Base-by-base conservation (phyloP, 805 yeast genomes). In the Wickerhamiella sergipiensis region DNA sequence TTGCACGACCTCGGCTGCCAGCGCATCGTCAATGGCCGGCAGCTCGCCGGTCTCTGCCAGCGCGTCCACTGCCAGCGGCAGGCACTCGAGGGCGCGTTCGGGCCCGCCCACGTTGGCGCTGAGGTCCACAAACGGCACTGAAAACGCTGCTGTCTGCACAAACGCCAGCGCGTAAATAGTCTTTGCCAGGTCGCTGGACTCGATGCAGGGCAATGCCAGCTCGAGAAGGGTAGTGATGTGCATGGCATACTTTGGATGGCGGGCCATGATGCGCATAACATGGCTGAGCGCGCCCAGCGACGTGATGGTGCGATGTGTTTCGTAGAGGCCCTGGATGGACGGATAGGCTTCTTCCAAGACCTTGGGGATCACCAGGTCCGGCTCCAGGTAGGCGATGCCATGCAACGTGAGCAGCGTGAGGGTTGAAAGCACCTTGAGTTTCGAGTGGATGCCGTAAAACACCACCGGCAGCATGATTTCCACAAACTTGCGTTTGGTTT, bases 121-220 rank as follows among this genome's bases (percentile, higher is more conserved):
- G 8, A 85, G 60, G 58, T 83, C 86, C 26, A 71, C 69, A 54
- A 88, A 72, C 1, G 96, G 96, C 2, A 84, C 76, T 51, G 80
- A 82, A 6, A 83, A 71, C 0, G 87, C 81, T 22, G 82, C 76
- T 0, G 85, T 72, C 10, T 85, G 82, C 50, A 92, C 74, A 18
- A 84, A 74, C 52, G 80, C 76, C 42, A 89, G 67, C 0, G 95
- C 76, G 48, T 78, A 74, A 15, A 80, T 71, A 0, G 95, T 81
- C 61, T 89, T 78, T 13, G 71, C 73, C 47, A 87, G 72, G 64
- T 92, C 98, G 62, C 89, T 92, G 0, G 89, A 77, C 62, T 92
- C 97, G 26, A 92, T 79, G 29, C 92, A 95, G 0, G 88, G 85
- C 7, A 88, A 64, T 1, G 81, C 69, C 64, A 86, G 72, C 24